Base-by-base conservation (phyloP, 768 basidiomycete genomes). In the Mycena vitilis region DNA sequence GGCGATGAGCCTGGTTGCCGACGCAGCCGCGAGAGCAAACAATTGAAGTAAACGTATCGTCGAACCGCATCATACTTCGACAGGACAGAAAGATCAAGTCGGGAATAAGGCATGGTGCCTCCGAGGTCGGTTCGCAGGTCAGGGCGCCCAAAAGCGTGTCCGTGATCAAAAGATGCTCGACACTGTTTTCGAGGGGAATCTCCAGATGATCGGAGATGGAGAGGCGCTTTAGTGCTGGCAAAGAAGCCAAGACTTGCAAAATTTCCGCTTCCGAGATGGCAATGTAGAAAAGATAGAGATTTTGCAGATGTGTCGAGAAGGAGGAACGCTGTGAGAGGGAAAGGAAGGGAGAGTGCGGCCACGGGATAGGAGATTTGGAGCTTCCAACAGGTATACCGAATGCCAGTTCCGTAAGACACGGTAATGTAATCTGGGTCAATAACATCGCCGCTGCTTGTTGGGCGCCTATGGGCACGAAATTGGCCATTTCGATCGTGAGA, bases 321-420 rank as follows among this genome's bases (percentile, higher is more conserved):
- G 56, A 40, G 38, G 64, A 65, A 5, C 64, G 64, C 7, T 22
- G 13, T 10, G 64, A 7, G 37, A 57, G 49, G 10, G 47, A 18
- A 8, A 51, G 13, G 20, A 65, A 65, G 10, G 20, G 18, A 4
- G 38, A 16, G 11, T 52, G 56, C 23, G 64, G 42, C 64, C 64
- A 65, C 2, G 11, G 47, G 9, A 58, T 10, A 7, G 38, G 56
- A 5, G n/a, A n/a, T n/a, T n/a, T n/a, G n/a, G 16, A 22, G 7
- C 8, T 36, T n/a, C 13, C 25, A 37, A 13, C 13, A 23, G 7
- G 30, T 30, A 30, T 42, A 16, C 7, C 16, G 34, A 65, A 44
- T 11, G 3, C 5, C 1, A 65, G n/a, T 11, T 6, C 23, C 23
- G 5, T 15, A 1, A 65, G 44, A 9, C 3, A 37, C 1, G 64